Evolutionary conservation across 805 yeast species (phyloP).

Genomic region (Candida parachauliodes): DNA sequence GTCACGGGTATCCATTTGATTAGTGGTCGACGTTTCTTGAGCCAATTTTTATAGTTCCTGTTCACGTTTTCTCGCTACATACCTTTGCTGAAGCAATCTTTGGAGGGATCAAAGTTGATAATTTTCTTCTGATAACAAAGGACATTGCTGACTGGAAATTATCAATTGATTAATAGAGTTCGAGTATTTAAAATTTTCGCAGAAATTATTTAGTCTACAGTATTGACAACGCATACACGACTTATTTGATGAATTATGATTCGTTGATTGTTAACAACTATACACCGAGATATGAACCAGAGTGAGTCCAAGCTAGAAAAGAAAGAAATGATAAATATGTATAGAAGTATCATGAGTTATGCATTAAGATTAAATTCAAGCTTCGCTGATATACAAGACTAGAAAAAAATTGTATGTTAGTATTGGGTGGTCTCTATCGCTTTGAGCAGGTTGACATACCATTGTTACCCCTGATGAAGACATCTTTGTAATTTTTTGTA

Average conservation of each 20-base stretch:
- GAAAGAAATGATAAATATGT: too few relatives aligned
- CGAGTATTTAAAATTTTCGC: conserved; percentile 6
- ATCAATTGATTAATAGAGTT: neutral
- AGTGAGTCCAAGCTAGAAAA: too few relatives aligned
- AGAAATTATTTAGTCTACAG: neutral
- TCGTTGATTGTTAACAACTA: conserved; percentile 1
- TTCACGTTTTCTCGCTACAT: too few relatives aligned
- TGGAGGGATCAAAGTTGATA: conserved; percentile 97
- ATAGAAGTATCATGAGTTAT: neutral
- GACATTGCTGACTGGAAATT: conserved; percentile 48
- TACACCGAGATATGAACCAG: too few relatives aligned
- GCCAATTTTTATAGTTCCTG: too few relatives aligned
- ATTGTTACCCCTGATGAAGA: conserved; percentile 82
- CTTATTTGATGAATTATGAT: conserved; percentile 2
- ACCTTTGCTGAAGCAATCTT: conserved; percentile 95
- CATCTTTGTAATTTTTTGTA: conserved; percentile 62
- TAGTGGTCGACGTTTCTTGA: too few relatives aligned
- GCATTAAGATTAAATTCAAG: conserved; percentile 14
- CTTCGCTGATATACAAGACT: conserved; percentile 43
- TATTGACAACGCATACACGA: neutral
- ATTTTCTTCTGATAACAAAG: conserved; percentile 83
- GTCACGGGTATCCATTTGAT: too few relatives aligned
- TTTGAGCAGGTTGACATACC: too few relatives aligned
- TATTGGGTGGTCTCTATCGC: too few relatives aligned
- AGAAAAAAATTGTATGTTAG: conserved; percentile 19